phyloP scores from a whole-genome alignment of 202 grass and related monocot genomes.

The Panicum virgatum region DNA sequence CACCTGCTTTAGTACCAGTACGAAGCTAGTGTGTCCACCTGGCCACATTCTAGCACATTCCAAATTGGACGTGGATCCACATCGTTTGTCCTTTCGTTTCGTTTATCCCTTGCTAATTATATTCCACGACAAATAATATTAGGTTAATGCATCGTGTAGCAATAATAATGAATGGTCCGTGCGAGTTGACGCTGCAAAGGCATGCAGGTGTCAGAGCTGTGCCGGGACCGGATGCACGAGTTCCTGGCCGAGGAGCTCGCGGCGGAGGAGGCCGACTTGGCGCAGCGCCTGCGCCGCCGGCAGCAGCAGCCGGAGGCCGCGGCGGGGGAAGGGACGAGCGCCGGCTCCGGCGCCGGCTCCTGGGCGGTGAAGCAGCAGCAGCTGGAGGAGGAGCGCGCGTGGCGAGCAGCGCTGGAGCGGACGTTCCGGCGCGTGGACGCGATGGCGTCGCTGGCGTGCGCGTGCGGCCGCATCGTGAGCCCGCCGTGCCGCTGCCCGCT shows the following conservation, averaged over 20 bases:
- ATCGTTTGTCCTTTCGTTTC: neutral
- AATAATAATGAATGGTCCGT: no score
- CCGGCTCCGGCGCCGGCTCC: neutral
- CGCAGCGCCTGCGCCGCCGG: neutral
- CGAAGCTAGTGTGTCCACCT: neutral
- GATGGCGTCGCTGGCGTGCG: conserved; percentile 56
- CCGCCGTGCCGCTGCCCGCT: conserved; percentile 53
- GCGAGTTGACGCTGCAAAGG: neutral
- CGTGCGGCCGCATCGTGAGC: conserved; percentile 45
- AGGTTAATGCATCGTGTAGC: no score
- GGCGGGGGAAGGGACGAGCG: neutral
- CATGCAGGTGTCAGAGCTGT: conserved; percentile 63
- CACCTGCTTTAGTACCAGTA: no score
- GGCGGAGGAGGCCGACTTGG: neutral
- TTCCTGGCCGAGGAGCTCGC: conserved; percentile 62
- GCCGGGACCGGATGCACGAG: conserved; percentile 69
- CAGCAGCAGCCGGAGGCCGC: neutral
- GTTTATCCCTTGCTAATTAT: neutral
- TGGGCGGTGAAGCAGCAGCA: neutral
- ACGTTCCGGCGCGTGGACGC: conserved; percentile 66
- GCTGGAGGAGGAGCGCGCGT: conserved; percentile 25
- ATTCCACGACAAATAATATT: neutral
- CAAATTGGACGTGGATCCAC: neutral
- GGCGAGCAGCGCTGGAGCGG: conserved; percentile 46
- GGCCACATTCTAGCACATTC: conserved; percentile 18